These are phyloP conservation scores for Chlorella sp. DNA, from an alignment of 139 green algal species.

Conservation along the genomic window DNA sequence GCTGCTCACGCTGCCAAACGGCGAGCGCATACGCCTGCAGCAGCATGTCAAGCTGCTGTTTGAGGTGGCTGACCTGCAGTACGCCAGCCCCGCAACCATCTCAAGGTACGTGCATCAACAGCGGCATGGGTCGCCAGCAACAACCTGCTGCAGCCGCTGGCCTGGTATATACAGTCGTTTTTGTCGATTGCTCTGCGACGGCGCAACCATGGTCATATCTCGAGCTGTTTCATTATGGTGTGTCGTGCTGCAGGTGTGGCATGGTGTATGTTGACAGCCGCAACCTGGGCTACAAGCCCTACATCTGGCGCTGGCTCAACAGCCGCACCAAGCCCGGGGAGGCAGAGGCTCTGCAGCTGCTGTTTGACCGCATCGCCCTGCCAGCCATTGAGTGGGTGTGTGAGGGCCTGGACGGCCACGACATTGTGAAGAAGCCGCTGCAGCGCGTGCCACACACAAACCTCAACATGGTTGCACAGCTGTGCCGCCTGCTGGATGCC, in stretches of 20 bases:
- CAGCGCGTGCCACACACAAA: constrained; percentile 68
- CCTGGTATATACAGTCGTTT: too few species aligned
- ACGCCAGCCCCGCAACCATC: constrained; percentile 59
- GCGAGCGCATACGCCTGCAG: constrained; percentile 76
- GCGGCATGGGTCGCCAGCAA: too few species aligned
- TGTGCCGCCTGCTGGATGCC: constrained; percentile 66
- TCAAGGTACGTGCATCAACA: constrained; percentile 26
- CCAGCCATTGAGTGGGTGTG: constrained; percentile 62
- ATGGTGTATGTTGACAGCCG: constrained; percentile 89
- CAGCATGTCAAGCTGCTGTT: constrained; percentile 76
- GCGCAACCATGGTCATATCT: too few species aligned
- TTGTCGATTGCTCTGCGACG: too few species aligned
- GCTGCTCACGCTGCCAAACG: constrained; percentile 79
- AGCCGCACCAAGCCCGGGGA: constrained; percentile 12
- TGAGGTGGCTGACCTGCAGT: constrained; percentile 52
- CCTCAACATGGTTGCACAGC: constrained; percentile 78
- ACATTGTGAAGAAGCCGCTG: constrained; percentile 52
- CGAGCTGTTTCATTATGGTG: too few species aligned
- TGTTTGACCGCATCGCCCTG: constrained; percentile 76
- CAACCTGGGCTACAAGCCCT: constrained; percentile 78
- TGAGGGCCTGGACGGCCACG: constrained; percentile 71
- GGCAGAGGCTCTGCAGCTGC: constrained; percentile 15
- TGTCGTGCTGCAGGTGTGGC: too few species aligned
- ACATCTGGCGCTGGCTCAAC: constrained; percentile 69
- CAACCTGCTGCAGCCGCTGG: too few species aligned